Conservation (phyloP, 352 stramenopile species). For the Phytophthora ohioensis region DNA sequence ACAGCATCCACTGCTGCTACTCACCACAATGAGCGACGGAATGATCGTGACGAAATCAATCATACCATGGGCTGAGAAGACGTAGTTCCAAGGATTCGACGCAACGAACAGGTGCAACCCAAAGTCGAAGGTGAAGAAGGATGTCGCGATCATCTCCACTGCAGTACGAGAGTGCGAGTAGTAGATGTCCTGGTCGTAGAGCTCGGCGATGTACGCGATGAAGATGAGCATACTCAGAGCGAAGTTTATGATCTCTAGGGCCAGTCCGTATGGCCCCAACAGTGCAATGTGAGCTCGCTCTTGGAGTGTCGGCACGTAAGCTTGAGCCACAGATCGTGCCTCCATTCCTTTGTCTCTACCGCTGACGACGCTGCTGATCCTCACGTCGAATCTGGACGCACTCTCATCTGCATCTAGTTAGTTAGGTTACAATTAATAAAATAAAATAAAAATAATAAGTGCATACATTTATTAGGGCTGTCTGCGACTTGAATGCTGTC, state of each 20-base stretch:
- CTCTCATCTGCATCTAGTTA: conserved; percentile 19
- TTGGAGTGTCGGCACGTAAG: conserved; percentile 62
- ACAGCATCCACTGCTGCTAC: background rate
- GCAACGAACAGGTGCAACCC: conserved; percentile 67
- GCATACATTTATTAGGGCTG: conserved; percentile 31
- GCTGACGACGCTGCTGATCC: conserved; percentile 1
- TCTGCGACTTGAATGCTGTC: conserved; percentile 26
- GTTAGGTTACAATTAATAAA: background rate
- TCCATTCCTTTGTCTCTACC: conserved; percentile 4
- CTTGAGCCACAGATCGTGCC: conserved; percentile 40
- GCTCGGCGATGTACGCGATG: conserved; percentile 65
- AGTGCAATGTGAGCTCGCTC: conserved; percentile 48
- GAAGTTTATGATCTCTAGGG: conserved; percentile 68
- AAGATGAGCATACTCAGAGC: conserved; percentile 70
- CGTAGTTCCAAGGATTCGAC: conserved; percentile 47
- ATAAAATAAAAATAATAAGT: background rate
- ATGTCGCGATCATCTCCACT: conserved; percentile 58
- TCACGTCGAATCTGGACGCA: conserved; percentile 19
- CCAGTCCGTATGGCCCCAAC: conserved; percentile 48
- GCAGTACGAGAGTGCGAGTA: conserved; percentile 19
- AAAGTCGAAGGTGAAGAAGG: conserved; percentile 75
- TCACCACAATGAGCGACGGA: conserved; percentile 66
- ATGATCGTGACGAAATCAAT: conserved; percentile 82
- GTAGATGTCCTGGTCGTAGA: conserved; percentile 28
- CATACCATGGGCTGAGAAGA: conserved; percentile 60